Evolutionary conservation across 1,139 yeast genomes (phyloP), one percentile per base, ranked within the genome.

Genomic region (Debaryomyces udenii): DNA sequence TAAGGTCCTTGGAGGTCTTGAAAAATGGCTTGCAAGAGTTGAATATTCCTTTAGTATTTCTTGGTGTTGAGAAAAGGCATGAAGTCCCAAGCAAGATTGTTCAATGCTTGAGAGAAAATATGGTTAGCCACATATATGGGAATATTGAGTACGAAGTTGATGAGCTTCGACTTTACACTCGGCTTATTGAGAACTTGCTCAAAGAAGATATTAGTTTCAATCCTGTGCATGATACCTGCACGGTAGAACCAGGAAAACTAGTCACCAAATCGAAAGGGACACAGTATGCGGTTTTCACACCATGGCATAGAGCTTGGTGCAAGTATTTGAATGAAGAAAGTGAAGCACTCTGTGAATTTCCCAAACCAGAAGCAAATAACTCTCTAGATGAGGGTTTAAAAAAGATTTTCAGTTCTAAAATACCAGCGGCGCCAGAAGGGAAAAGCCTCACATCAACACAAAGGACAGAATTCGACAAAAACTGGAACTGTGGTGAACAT

Each of bases 121-220:
- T 61, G 4, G 50, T 64, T 13, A 42, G 53, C n/a, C 62, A 68
- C 18, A 53, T 76, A 5, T 70, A 57, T 44, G 64, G 71, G 28
- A 76, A 76, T 50, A 55, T 70, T 27, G 71, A 72, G 50, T 78
- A 77, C 51, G 83, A 77, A 51, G 70, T 70, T 17, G 83, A 79
- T 50, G 83, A 79, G 51, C 47, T 77, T 37, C 57, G 70, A 23
- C 62, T 76, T 22, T 68, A 65, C 32, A 51, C 61, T 10, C 45
- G 45, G 5, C 47, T 70, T 11, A 44, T 57, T 18, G 46, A 47
- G 3, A 41, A 39, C 1, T 47, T 55, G 4, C 27, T 55, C 4
- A 39, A 56, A 9, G 41, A 48, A 7, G 43, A 52, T 3, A 48
- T 61, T 9, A 46, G 51, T 1, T 59, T 71, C 44, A 49, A 54